Percentiles rank a stretch among this genome's conserved stretches.
phyloP scores from a whole-genome alignment of 768 basidiomycete genomes.

The Galerina marginata region DNA sequence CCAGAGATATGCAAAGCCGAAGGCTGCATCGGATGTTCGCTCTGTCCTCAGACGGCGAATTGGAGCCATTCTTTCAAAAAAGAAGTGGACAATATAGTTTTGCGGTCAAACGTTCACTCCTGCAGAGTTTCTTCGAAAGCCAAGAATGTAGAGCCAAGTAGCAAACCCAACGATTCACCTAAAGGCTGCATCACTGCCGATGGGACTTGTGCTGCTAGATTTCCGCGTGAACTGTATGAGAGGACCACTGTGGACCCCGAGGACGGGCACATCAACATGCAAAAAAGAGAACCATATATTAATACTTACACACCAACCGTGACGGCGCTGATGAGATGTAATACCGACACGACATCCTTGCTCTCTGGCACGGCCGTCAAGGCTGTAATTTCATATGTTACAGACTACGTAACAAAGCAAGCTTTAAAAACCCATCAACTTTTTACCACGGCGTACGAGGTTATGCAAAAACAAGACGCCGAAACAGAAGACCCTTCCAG shows the following conservation, averaged over 20 bases:
- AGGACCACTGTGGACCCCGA: constrained; percentile 28
- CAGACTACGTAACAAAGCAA: not conserved
- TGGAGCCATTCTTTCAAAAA: too few relatives aligned
- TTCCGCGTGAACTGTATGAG: constrained; percentile 34
- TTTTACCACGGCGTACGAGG: not conserved
- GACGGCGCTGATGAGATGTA: constrained; percentile 40
- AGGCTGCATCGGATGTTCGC: too few relatives aligned
- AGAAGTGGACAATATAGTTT: too few relatives aligned
- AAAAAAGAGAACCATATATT: constrained; percentile 39
- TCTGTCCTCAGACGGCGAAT: too few relatives aligned
- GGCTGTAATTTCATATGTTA: not conserved
- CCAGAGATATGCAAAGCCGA: too few relatives aligned
- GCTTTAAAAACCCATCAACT: not conserved
- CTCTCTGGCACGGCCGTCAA: constrained; percentile 33
- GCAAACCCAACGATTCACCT: not conserved
- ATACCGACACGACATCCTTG: constrained; percentile 44
- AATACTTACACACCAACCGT: constrained; percentile 38
- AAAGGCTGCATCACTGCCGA: constrained; percentile 35
- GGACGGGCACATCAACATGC: constrained; percentile 34
- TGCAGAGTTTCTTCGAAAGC: not conserved
- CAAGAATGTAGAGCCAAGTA: not conserved
- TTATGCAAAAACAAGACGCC: constrained; percentile 30
- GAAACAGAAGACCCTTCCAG: constrained; percentile 19
- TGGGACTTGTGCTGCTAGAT: constrained; percentile 37
- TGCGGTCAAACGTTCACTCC: not conserved